Conservation (phyloP, 2,329 filamentous ascomycete species). For the Microcera coccophila region DNA sequence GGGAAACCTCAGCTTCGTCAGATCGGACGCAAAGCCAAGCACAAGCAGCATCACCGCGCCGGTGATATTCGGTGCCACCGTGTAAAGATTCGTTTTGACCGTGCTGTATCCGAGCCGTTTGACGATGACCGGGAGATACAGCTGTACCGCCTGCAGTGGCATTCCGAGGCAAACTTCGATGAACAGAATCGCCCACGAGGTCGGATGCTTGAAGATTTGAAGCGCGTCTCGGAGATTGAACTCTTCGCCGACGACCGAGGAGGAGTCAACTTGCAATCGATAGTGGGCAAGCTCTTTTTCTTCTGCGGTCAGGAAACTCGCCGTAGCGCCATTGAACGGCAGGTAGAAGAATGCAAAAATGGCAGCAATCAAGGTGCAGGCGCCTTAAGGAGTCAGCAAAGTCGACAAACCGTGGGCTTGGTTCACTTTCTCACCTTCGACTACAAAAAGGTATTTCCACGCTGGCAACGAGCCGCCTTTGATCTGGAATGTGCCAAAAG, state of each 20-base stretch:
- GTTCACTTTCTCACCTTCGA: slow-evolving; percentile 41
- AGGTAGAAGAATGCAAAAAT: slow-evolving; percentile 67
- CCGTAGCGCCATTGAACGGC: slow-evolving; percentile 59
- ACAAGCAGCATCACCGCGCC: slow-evolving; percentile 70
- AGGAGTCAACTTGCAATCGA: slow-evolving; percentile 73
- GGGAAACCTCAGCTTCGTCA: slow-evolving; percentile 62
- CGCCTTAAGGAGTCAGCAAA: background rate
- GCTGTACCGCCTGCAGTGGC: slow-evolving; percentile 51
- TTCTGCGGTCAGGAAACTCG: slow-evolving; percentile 60
- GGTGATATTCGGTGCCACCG: slow-evolving; percentile 73
- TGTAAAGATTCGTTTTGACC: slow-evolving; percentile 71
- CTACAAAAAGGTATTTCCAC: slow-evolving; percentile 52
- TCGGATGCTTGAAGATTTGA: slow-evolving; percentile 48
- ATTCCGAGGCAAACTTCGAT: slow-evolving; percentile 60
- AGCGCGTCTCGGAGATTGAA: slow-evolving; percentile 50
- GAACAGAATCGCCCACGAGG: slow-evolving; percentile 46
- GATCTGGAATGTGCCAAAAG: slow-evolving; percentile 49
- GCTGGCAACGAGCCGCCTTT: slow-evolving; percentile 31
- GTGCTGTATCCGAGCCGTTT: slow-evolving; percentile 44
- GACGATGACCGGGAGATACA: slow-evolving; percentile 56
- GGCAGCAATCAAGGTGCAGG: slow-evolving; percentile 57
- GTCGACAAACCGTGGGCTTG: background rate
- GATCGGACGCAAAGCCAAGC: slow-evolving; percentile 68
- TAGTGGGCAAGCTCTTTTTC: slow-evolving; percentile 67
- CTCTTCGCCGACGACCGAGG: slow-evolving; percentile 54